Evolutionary conservation across 495 filamentous ascomycete genomes (phyloP), one percentile per base, ranked within the genome.

Genomic region (Hypoxylon rickii): DNA sequence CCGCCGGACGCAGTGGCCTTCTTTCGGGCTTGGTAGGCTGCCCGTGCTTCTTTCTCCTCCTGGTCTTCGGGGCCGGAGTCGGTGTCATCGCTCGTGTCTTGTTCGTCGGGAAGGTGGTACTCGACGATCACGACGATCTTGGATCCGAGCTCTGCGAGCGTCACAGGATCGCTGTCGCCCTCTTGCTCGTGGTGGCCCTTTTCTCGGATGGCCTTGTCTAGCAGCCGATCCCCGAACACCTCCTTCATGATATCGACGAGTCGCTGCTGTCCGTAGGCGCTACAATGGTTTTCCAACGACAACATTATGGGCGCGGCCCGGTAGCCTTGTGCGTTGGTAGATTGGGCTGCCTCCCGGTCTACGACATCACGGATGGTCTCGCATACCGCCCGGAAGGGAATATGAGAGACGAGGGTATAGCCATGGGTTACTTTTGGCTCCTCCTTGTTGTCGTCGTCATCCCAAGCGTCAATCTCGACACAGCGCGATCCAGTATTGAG

Each of bases 381-480:
- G 63, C 79, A 82, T 8, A 81, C 79, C 4, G 58, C 43, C 12
- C 79, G 77, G 58, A 83, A 83, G 3, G 71, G 71, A 34, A 83
- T 79, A 55, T 81, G 66, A 16, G 77, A 80, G 2, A 80, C 77
- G 1, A 83, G 70, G 1, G 79, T 83, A 45, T 74, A 82, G 0
- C 79, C 79, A 44, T 83, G 79, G 3, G 80, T 83, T 26, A 82
- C 79, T 53, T 81, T 82, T 0, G 79, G 80, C 44, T 82, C 80
- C 10, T 73, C 68, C 6, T 45, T 52, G 48, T 79, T 53, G 18
- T 81, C 75, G 12, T 71, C 60, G 44, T 79, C 68, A 51, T 83
- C 78, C 79, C 80, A 83, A 7, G 77, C 80, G 50, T 82, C 79
- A 32, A 83, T 83, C 62, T 83, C 80, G n/a, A 83, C 76, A 51